Base-by-base conservation (phyloP, 2,329 filamentous ascomycete genomes). In the Metarhizium anisopliae region DNA sequence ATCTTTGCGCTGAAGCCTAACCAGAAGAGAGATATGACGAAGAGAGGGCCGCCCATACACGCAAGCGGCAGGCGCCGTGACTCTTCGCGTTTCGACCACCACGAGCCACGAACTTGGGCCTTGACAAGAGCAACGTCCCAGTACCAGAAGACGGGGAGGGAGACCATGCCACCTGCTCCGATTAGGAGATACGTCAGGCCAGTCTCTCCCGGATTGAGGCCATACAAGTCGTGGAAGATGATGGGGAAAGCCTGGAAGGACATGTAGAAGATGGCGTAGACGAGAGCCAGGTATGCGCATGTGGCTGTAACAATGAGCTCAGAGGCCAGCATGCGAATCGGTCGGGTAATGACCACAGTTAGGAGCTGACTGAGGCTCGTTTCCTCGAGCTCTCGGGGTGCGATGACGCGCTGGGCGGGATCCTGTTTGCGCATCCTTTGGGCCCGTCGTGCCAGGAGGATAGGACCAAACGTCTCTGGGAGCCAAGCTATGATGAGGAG, bases 171-270 rank as follows among this genome's bases (percentile, higher is more conserved):
- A 25, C 88, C 88, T 6, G 80, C 71, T 50, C 83, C 83, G 54
- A 92, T 84, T 35, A 86, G 80, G 8, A 91, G 74, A 68, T 88
- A 90, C 3, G 82, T 75, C 2, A 91, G 74, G 1, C 87, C 87
- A 29, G 82, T 80, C 30, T 82, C 74, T 16, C 87, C 85, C 0
- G 84, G 75, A 4, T 77, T 81, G 58, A 90, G 81, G 35, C 74
- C 73, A 67, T 91, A 90, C 3, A 84, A 65, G 18, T 71, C 67
- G 59, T 79, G 73, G 67, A 89, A 92, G 59, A 91, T 86, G 57
- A 85, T 76, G 2, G 84, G 84, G 66, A 86, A 92, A 1, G 87
- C 85, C 67, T 90, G 83, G 62, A 93, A 90, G 65, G 83, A 90
- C 71, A 93, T 88, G 75, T 81, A 81, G 64, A 82, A 81, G 60